These are phyloP conservation scores for Carex parvula DNA, from an alignment of 176 grass and related monocot genomes.

Conservation along the genomic window DNA sequence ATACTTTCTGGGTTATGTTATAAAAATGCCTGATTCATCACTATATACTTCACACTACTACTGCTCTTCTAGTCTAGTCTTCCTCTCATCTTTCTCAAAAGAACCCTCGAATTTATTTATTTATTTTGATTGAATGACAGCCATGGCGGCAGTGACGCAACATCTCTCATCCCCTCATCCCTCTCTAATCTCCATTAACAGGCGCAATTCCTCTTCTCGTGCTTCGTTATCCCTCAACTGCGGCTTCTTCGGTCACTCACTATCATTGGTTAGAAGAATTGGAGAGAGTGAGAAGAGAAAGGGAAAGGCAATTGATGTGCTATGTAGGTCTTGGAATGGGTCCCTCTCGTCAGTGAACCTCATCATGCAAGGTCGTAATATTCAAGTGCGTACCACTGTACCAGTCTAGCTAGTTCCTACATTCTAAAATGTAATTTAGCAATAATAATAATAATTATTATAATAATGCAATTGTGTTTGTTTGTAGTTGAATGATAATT, in stretches of 20 bases:
- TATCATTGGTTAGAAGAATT: background rate
- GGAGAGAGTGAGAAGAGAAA: constrained; percentile 5
- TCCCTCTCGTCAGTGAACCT: constrained; percentile 75
- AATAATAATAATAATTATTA: background rate
- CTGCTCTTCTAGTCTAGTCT: background rate
- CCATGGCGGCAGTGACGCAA: constrained; percentile 5
- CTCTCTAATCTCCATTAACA: constrained; percentile 6
- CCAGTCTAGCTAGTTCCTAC: background rate
- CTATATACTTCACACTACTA: background rate
- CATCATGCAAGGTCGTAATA: constrained; percentile 78
- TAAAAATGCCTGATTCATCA: background rate
- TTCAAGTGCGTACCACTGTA: constrained; percentile 31
- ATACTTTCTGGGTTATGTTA: background rate
- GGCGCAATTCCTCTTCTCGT: background rate
- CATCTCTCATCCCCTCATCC: background rate
- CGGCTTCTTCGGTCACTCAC: background rate
- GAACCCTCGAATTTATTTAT: too few species aligned
- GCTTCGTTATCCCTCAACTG: constrained; percentile 5
- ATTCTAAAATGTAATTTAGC: background rate
- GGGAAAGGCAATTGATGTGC: constrained; percentile 1
- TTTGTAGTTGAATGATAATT: constrained; percentile 53
- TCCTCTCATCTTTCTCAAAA: background rate
- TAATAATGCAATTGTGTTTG: background rate
- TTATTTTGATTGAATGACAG: background rate
- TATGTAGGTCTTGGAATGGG: constrained; percentile 74